Conservation (phyloP, 2,329 filamentous ascomycete genomes). For the Myrmaecium sp. region DNA sequence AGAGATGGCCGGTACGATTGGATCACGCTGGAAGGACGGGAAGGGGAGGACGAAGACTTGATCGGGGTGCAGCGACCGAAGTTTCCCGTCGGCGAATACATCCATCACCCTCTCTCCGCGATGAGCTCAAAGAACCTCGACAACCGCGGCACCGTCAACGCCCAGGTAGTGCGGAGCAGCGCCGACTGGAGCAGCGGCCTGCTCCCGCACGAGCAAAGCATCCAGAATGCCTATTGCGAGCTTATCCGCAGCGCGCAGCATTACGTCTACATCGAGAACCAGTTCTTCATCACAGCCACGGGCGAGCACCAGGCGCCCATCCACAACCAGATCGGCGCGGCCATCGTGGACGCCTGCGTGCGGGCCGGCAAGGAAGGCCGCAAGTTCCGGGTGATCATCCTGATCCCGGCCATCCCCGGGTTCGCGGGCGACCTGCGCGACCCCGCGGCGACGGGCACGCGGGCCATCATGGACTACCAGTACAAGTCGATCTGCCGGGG, state of each 20-base stretch:
- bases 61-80: conserved; percentile 77
- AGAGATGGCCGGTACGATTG: conserved; percentile 70
- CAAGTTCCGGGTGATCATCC: conserved; percentile 77
- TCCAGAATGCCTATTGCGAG: conserved; percentile 74
- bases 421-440: conserved; percentile 84
- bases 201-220: conserved; percentile 57
- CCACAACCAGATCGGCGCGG: conserved; percentile 70
- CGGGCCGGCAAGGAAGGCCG: conserved; percentile 63
- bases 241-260: conserved; percentile 78
- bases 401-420: conserved; percentile 83
- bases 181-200: conserved; percentile 91
- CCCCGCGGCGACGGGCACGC: conserved; percentile 65
- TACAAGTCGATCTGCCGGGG: conserved; percentile 92
- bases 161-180: conserved; percentile 78
- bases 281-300: conserved; percentile 95
- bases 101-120: conserved; percentile 60
- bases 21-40: conserved; percentile 61
- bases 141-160: conserved; percentile 54
- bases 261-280: conserved; percentile 95
- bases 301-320: conserved; percentile 75
- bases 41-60: conserved; percentile 66
- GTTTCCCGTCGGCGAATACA: conserved; percentile 75
- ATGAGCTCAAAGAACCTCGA: conserved; percentile 45
- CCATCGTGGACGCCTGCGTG: conserved; percentile 83
- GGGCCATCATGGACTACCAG: conserved; percentile 95